phyloP scores from a whole-genome alignment of 306 rosid genomes.

The Corylus americana region DNA sequence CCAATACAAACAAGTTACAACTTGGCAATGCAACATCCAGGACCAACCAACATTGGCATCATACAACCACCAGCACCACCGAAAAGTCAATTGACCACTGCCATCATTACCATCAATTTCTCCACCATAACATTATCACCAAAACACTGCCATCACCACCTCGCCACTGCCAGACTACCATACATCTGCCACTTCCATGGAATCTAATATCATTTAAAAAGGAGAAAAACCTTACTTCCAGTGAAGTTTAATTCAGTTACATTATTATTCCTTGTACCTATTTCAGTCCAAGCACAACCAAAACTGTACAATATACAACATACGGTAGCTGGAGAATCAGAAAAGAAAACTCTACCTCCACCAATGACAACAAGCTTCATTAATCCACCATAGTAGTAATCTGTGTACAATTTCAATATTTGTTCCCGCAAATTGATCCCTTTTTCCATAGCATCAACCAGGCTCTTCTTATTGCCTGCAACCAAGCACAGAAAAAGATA shows the following conservation, averaged over 20 bases:
- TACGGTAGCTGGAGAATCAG: constrained; percentile 8
- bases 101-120: neutral
- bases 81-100: neutral
- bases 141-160: neutral
- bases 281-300: neutral
- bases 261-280: neutral
- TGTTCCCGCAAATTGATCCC: constrained; percentile 81
- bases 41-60: neutral
- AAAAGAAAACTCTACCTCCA: constrained; percentile 68
- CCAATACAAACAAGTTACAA: constrained; percentile 1
- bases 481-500: constrained; percentile 14
- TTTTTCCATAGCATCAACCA: constrained; percentile 86
- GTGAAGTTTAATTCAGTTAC: neutral
- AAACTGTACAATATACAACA: neutral
- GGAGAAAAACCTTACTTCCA: neutral
- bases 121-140: neutral
- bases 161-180: neutral
- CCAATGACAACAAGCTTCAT: constrained; percentile 98
- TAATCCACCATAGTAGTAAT: constrained; percentile 93
- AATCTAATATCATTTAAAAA: constrained; percentile 12
- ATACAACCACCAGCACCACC: neutral
- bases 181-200: neutral
- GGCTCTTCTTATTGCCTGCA: constrained; percentile 95
- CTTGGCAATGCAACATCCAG: neutral
- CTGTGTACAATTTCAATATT: constrained; percentile 63